A percentile compares a stretch with the other conserved stretches of the same genome.
Conservation (phyloP, 306 rosid genomes). For the Malus orientalis region DNA sequence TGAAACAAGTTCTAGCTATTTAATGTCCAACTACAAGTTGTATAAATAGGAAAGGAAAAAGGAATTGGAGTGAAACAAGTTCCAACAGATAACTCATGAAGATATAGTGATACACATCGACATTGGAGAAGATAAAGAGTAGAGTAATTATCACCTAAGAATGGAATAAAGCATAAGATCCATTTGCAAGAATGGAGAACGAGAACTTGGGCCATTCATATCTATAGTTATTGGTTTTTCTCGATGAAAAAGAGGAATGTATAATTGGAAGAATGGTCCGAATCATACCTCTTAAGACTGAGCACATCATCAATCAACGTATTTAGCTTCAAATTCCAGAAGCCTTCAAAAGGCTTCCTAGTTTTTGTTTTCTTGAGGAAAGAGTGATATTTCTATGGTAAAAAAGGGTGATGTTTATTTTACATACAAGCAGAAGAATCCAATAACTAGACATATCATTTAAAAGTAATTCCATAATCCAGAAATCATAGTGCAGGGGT, state of each 20-base stretch:
- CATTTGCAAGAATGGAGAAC: background rate
- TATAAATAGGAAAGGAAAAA: background rate
- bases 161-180: background rate
- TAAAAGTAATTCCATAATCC: background rate
- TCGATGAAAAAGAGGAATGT: background rate
- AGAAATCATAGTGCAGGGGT: background rate
- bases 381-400: background rate
- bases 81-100: background rate
- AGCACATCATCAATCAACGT: background rate
- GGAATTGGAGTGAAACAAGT: background rate
- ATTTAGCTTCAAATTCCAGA: background rate
- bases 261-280: background rate
- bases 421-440: background rate
- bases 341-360: background rate
- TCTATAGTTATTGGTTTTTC: background rate
- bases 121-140: background rate
- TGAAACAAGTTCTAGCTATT: conserved; percentile 22
- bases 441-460: background rate
- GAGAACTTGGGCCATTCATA: background rate
- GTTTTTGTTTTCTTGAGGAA: background rate
- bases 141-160: background rate
- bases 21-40: background rate
- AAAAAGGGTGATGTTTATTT: too few species aligned
- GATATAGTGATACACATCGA: background rate
- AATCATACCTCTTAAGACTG: background rate